Conservation (phyloP, 768 basidiomycete species). For the Leccinum ochraceum region DNA sequence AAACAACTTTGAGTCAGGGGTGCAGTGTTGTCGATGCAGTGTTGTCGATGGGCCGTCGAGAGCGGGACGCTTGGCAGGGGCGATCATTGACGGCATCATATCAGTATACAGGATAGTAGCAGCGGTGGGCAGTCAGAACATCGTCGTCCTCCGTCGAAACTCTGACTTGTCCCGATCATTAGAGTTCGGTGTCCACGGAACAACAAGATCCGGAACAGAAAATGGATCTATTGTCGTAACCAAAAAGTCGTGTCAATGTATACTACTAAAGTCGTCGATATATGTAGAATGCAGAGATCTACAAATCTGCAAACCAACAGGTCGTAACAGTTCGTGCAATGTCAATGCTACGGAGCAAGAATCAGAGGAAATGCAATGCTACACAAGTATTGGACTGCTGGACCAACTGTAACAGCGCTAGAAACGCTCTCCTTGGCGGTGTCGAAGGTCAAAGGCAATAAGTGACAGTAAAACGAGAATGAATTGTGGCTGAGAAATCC, state of each 20-base stretch:
- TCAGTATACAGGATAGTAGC: background rate
- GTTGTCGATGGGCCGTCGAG: background rate
- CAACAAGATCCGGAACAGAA: constrained; percentile 1
- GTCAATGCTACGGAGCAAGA: constrained; percentile 16
- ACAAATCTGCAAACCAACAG: constrained; percentile 29
- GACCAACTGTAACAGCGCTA: constrained; percentile 30
- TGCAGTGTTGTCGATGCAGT: background rate
- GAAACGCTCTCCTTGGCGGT: constrained; percentile 36
- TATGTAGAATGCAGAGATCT: constrained; percentile 33
- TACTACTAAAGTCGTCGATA: constrained; percentile 17
- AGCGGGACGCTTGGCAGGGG: background rate
- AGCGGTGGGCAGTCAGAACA: background rate
- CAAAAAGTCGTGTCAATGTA: constrained; percentile 18
- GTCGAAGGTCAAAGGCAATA: constrained; percentile 39
- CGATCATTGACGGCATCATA: background rate
- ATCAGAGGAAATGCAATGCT: constrained; percentile 35
- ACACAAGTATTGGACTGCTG: constrained; percentile 32
- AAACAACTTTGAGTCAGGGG: background rate
- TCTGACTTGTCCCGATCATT: constrained; percentile 6
- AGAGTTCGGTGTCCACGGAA: background rate
- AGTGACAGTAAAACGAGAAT: constrained; percentile 31
- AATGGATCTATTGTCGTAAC: constrained; percentile 27
- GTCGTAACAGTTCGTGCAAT: constrained; percentile 19
- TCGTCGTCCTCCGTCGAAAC: background rate
- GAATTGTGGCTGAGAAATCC: constrained; percentile 32